Conservation (phyloP, 441 rosid species). For the Raphanus hybrid region DNA sequence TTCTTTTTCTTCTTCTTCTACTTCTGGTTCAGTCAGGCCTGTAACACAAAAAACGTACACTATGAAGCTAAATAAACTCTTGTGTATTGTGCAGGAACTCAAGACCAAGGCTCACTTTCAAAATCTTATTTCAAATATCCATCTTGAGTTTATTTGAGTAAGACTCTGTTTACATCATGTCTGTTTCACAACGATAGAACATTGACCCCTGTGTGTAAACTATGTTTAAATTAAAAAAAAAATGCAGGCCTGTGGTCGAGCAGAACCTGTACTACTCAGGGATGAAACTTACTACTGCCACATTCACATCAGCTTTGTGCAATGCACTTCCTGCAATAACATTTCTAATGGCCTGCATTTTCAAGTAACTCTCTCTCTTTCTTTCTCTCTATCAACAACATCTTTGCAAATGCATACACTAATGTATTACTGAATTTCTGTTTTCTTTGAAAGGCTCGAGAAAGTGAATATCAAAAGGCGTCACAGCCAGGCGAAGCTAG, state of each 20-base stretch:
- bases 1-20: not conserved
- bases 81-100: slow-evolving; percentile 35
- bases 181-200: slow-evolving; percentile 3
- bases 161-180: slow-evolving; percentile 16
- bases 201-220: slow-evolving; percentile 7
- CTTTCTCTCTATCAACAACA: not conserved
- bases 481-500: slow-evolving; percentile 64
- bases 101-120: slow-evolving; percentile 41
- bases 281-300: slow-evolving; percentile 67
- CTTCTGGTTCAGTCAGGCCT: slow-evolving; percentile 19
- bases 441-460: slow-evolving; percentile 54
- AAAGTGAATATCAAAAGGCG: slow-evolving; percentile 46
- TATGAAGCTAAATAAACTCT: not conserved
- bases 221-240: slow-evolving; percentile 1
- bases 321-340: slow-evolving; percentile 70
- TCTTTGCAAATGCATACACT: slow-evolving; percentile 8
- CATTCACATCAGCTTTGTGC: slow-evolving; percentile 66
- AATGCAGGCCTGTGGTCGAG: slow-evolving; percentile 63
- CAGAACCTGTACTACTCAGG: slow-evolving; percentile 71
- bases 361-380: slow-evolving; percentile 41
- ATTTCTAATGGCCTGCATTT: slow-evolving; percentile 66
- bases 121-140: slow-evolving; percentile 37
- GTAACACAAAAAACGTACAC: slow-evolving; percentile 5
- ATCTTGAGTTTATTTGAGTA: slow-evolving; percentile 44
- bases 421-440: slow-evolving; percentile 8